Evolutionary conservation across 1,139 yeast genomes (phyloP).

Genomic region (Kurtzmaniella quercitrusa): DNA sequence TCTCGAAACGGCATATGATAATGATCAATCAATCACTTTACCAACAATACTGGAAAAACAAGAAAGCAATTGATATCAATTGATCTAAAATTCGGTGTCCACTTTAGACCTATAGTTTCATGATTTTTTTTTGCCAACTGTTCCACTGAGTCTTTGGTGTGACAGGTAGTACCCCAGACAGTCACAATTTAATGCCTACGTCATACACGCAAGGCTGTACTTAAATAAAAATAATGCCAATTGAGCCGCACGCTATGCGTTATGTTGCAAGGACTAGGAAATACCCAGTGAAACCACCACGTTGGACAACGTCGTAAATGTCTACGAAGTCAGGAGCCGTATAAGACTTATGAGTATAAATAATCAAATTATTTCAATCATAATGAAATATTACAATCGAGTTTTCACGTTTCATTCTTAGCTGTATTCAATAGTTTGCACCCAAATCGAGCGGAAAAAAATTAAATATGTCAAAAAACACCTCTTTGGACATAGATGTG

Average conservation of each 20-base stretch:
- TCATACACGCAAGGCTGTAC: neutral
- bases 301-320: neutral
- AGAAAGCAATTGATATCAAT: too few relatives aligned
- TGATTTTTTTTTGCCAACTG: neutral
- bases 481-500: conserved; percentile 1
- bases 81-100: neutral
- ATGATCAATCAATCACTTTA: neutral
- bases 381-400: neutral
- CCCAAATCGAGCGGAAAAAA: neutral
- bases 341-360: neutral
- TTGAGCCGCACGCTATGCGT: neutral
- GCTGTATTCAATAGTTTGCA: neutral
- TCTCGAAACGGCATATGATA: too few relatives aligned
- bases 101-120: neutral
- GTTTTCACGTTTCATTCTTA: neutral
- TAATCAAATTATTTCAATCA: neutral
- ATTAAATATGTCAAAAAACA: neutral
- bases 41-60: too few relatives aligned
- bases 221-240: neutral
- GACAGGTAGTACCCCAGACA: neutral
- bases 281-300: neutral
- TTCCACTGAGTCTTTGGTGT: neutral
- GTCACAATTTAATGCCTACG: neutral
- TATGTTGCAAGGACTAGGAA: neutral
- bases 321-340: neutral